Evolutionary conservation across 805 yeast genomes (phyloP).

Genomic region (Ogataea angusta): DNA sequence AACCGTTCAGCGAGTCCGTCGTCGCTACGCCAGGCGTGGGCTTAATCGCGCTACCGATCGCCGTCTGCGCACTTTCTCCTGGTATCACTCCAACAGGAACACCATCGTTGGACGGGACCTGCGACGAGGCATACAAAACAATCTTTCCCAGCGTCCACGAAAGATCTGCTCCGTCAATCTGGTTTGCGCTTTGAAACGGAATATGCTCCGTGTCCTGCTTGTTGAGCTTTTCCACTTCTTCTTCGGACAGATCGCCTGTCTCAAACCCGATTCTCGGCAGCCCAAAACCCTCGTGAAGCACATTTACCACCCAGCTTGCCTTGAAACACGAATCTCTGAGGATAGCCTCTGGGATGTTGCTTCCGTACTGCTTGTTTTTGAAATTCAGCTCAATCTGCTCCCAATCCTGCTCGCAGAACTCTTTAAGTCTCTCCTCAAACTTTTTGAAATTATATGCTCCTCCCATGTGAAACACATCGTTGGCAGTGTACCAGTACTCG

Average conservation of each 20-base stretch:
- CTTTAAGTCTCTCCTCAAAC: constrained; percentile 62
- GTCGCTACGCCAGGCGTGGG: background rate
- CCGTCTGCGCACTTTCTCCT: constrained; percentile 26
- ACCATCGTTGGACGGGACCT: constrained; percentile 36
- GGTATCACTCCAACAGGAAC: constrained; percentile 38
- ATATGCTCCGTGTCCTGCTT: constrained; percentile 36
- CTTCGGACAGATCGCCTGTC: constrained; percentile 26
- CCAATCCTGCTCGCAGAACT: constrained; percentile 82
- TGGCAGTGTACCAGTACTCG: constrained; percentile 96
- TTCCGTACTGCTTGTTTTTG: constrained; percentile 52
- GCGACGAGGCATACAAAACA: constrained; percentile 75
- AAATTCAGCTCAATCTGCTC: constrained; percentile 43
- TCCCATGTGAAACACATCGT: constrained; percentile 83
- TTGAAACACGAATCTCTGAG: constrained; percentile 84
- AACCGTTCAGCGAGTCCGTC: constrained; percentile 6
- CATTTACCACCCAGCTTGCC: constrained; percentile 88
- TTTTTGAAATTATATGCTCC: constrained; percentile 79
- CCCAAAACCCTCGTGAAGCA: constrained; percentile 89
- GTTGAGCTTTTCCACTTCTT: constrained; percentile 26
- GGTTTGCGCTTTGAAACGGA: constrained; percentile 79
- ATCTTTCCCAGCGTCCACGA: constrained; percentile 96
- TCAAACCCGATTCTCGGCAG: constrained; percentile 71
- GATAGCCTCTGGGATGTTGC: constrained; percentile 51
- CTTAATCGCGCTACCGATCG: constrained; percentile 1
- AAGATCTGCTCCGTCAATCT: constrained; percentile 78